phyloP scores from a whole-genome alignment of 306 rosid species.

The Phaseolus lunatus region DNA sequence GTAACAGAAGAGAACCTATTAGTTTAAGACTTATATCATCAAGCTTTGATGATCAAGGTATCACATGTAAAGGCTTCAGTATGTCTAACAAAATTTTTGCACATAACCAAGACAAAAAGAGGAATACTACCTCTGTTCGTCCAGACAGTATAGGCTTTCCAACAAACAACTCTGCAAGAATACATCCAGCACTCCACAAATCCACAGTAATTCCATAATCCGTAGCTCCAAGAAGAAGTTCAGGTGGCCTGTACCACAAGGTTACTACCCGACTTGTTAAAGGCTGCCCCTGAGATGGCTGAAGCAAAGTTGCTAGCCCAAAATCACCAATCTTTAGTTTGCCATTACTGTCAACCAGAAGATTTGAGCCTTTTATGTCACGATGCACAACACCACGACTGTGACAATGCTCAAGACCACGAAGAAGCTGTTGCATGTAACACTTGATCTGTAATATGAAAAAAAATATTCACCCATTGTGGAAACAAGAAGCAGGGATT shows the following conservation, averaged over 20 bases:
- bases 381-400: conserved; percentile 81
- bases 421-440: conserved; percentile 78
- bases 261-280: conserved; percentile 93
- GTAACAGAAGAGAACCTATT: background rate
- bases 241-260: conserved; percentile 94
- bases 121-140: conserved; percentile 80
- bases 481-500: conserved; percentile 7
- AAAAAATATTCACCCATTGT: conserved; percentile 12
- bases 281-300: conserved; percentile 62
- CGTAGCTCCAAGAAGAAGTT: conserved; percentile 85
- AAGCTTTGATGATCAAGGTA: background rate
- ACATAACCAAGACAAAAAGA: conserved; percentile 20
- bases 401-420: conserved; percentile 86
- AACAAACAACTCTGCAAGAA: conserved; percentile 81
- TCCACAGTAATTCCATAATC: conserved; percentile 77
- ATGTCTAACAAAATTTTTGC: conserved; percentile 33
- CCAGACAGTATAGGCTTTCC: conserved; percentile 93
- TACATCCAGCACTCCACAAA: conserved; percentile 92
- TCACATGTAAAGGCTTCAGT: conserved; percentile 12
- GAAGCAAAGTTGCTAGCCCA: conserved; percentile 73
- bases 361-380: conserved; percentile 89
- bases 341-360: conserved; percentile 70
- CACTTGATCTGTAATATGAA: conserved; percentile 70
- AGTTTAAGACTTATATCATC: conserved; percentile 12
- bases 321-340: conserved; percentile 86